Conservation (phyloP, 2,329 filamentous ascomycete genomes). For the Penicillium brasilianum region DNA sequence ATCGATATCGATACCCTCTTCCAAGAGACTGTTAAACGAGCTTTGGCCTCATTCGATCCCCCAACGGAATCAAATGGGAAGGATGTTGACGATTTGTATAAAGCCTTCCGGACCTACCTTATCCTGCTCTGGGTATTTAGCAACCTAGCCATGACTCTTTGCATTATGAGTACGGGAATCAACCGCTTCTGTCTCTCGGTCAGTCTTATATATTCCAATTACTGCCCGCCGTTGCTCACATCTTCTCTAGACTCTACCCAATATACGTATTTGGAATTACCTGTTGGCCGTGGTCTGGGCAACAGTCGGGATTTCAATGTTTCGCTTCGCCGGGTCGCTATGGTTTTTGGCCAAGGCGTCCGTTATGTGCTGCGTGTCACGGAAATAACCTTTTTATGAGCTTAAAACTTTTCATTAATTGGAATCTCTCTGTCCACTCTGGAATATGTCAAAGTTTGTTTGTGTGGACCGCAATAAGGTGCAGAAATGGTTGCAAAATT, state of each 20-base stretch:
- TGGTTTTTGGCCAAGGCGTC: constrained; percentile 95
- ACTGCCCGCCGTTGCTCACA: constrained; percentile 49
- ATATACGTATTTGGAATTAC: constrained; percentile 78
- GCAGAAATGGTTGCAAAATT: too few species aligned
- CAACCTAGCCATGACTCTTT: constrained; percentile 79
- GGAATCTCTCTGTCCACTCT: too few species aligned
- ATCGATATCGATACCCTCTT: constrained; percentile 97
- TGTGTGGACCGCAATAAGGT: too few species aligned
- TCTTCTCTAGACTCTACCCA: constrained; percentile 50
- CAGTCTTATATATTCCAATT: constrained; percentile 52
- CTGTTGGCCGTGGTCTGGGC: constrained; percentile 89
- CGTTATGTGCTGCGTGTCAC: constrained; percentile 91
- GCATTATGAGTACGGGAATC: constrained; percentile 85
- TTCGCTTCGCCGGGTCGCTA: constrained; percentile 86
- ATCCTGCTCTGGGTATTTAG: constrained; percentile 92
- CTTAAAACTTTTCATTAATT: background rate
- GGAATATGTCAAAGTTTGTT: too few species aligned
- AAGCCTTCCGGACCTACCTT: constrained; percentile 94
- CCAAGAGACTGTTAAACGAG: constrained; percentile 93
- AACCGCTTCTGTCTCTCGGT: constrained; percentile 81
- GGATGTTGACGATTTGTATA: constrained; percentile 96
- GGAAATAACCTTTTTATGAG: constrained; percentile 56
- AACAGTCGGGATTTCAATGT: constrained; percentile 77
- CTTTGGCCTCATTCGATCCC: constrained; percentile 77
- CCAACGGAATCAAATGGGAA: constrained; percentile 77